A percentile compares a stretch with the other conserved stretches of the same genome.
phyloP scores from a whole-genome alignment of 805 yeast genomes.

The Kazachstania taianensis region DNA sequence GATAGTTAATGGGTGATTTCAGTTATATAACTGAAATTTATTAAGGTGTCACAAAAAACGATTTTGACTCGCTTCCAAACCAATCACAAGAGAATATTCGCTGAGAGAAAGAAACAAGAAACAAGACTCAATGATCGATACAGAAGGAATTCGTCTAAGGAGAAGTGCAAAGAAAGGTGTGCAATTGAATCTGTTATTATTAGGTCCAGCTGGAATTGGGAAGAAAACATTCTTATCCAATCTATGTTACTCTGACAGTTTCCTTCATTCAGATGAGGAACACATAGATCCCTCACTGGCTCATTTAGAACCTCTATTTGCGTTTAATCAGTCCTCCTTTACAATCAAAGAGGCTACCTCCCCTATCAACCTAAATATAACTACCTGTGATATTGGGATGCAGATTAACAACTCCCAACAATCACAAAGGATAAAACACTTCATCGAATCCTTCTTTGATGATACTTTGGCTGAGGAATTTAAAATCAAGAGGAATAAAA shows the following conservation, averaged over 20 bases:
- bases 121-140: constrained; percentile 5
- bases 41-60: neutral
- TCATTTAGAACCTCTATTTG: neutral
- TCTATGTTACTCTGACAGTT: constrained; percentile 27
- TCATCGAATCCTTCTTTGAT: constrained; percentile 63
- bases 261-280: too few relatives aligned
- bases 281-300: neutral
- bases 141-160: constrained; percentile 41
- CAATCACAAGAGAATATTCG: neutral
- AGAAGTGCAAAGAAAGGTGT: constrained; percentile 55
- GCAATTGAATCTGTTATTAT: constrained; percentile 56
- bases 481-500: constrained; percentile 59
- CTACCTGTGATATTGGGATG: constrained; percentile 32
- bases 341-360: neutral
- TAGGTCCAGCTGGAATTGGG: constrained; percentile 68
- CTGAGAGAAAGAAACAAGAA: too few relatives aligned
- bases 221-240: constrained; percentile 65
- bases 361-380: constrained; percentile 35
- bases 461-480: constrained; percentile 64
- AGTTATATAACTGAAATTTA: too few relatives aligned
- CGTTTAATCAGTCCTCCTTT: neutral
- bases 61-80: too few relatives aligned
- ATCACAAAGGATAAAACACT: constrained; percentile 41
- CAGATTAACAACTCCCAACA: constrained; percentile 50
- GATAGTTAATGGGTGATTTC: too few relatives aligned